Base-by-base conservation (phyloP, 306 rosid genomes). In the Lagenaria siceraria region DNA sequence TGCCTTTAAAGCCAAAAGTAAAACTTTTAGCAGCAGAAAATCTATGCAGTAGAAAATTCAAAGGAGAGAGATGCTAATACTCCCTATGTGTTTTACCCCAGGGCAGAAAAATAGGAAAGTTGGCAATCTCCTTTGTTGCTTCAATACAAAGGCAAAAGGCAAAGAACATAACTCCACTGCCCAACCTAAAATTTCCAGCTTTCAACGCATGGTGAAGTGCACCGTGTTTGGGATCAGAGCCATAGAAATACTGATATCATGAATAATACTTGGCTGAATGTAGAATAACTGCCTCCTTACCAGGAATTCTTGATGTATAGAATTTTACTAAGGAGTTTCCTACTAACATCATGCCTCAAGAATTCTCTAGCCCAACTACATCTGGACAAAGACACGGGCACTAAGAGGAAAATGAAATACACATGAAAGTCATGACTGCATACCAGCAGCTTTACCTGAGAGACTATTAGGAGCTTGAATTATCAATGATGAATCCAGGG, bases 11-110 rank as follows among this genome's bases (percentile, higher is more conserved):
- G 87, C 83, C 88, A 88, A 86, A 89, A 82, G 87, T 79, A 78
- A 75, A 88, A 81, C 74, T 85, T 89, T 89, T 86, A 95, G 93
- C 88, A 84, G 86, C 87, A 88, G 81, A 79, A 90, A 79, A 86
- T 82, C 82, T 79, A 92, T 13, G 82, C 78, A 80, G 69, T 83
- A 84, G 68, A 87, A 86, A 83, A 59, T 59, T 68, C 87, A 80
- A 58, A 86, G 81, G 88, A 88, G 87, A 83, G 90, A 88, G 92
- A 87, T 77, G 84, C 89, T 86, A 86, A 79, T 88, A 87, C 92
- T 87, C 97, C 93, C 86, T 38, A 89, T 88, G 87, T 79, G 80
- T 86, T 88, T 91, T 96, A 96, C 96, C 96, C 94, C 89, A 92
- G 87, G 86, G 87, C 88, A 84, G 62, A 84, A 83, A 81, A 82